Percentiles rank a stretch among this genome's conserved stretches.
These are phyloP conservation scores for Aspergillus pseudoviridinutans DNA, from an alignment of 2,329 filamentous ascomycete species.

Conservation along the genomic window DNA sequence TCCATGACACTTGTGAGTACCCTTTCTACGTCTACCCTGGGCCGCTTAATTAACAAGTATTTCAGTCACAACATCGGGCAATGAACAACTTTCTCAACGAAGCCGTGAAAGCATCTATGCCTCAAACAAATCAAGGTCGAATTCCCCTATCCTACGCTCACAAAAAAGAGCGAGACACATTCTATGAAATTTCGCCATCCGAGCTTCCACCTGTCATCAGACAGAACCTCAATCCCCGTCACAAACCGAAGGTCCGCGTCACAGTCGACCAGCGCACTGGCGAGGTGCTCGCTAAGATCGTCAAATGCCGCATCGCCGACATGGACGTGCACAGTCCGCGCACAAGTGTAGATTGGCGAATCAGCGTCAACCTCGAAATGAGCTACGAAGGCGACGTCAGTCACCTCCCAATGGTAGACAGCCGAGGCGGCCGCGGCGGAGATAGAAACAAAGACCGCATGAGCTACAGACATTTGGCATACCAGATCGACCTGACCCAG, in stretches of 20 bases:
- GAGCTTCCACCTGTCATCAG: constrained; percentile 63
- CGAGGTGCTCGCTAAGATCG: constrained; percentile 72
- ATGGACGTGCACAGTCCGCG: constrained; percentile 80
- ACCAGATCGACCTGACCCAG: constrained; percentile 90
- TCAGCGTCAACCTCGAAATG: constrained; percentile 95
- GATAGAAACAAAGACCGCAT: constrained; percentile 84
- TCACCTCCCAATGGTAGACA: constrained; percentile 45
- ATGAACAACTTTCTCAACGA: constrained; percentile 85
- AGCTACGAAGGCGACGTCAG: constrained; percentile 68
- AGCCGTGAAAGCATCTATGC: constrained; percentile 51
- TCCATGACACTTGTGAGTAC: constrained; percentile 78
- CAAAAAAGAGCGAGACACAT: constrained; percentile 75
- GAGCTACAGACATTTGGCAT: constrained; percentile 82
- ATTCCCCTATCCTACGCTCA: constrained; percentile 69
- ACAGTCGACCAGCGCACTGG: constrained; percentile 71
- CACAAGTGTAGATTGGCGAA: constrained; percentile 78
- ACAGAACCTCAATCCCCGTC: constrained; percentile 55
- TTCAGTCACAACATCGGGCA: constrained; percentile 69
- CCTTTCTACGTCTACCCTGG: not conserved
- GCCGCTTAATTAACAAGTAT: not conserved
- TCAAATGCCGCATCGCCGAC: constrained; percentile 86
- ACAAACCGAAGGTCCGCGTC: constrained; percentile 65
- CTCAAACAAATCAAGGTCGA: constrained; percentile 31
- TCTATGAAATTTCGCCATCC: constrained; percentile 67
- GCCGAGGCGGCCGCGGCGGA: constrained; percentile 34